Evolutionary conservation across 1,139 yeast genomes (phyloP), one percentile per base, ranked within the genome.

Genomic region (Candida mesenterica): DNA sequence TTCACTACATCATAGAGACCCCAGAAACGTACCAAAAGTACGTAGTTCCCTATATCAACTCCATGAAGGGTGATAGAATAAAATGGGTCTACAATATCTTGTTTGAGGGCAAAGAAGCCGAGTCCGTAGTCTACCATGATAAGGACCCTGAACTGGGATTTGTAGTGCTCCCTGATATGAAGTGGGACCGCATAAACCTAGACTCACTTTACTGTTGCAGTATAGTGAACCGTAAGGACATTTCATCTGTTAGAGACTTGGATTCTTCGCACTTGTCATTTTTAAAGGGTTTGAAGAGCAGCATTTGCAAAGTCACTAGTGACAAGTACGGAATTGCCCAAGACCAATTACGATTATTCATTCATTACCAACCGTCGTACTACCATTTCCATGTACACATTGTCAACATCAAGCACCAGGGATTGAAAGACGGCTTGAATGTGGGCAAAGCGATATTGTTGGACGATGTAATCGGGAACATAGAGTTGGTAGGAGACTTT

Each of bases 311-410:
- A 1, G 72, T 75, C 4, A 73, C 87, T 1, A 57, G 75, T 1
- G 65, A 66, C 26, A 68, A 68, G 20, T 65, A 75, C 31, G 53
- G 48, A 0, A 33, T 69, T 4, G 43, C 31, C 2, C 47, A 52
- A 1, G 79, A 79, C 49, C 75, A 80, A 46, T 57, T 90, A 47
- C 74, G 95, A 42, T 57, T 88, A 1, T 90, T 83, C 53, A 72
- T 89, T 34, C 97, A 89, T 57, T 89, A 92, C 57, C 97, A 90
- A 44, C 99, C 99, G 0, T 86, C 96, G 0, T 92, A 92, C 57
- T 92, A 92, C 54, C 97, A 92, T 53, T 82, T 92, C 67, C 98
- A 92, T 56, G 72, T 92, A 24, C 98, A 92, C 54, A 81, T 86
- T n/a, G 95, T 89, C 16, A 84, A 83, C 49, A 69, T 85, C 5